Evolutionary conservation across 2,329 filamentous ascomycete species (phyloP), one percentile per base, ranked within the genome.

Genomic region (Aspergillus piperis): DNA sequence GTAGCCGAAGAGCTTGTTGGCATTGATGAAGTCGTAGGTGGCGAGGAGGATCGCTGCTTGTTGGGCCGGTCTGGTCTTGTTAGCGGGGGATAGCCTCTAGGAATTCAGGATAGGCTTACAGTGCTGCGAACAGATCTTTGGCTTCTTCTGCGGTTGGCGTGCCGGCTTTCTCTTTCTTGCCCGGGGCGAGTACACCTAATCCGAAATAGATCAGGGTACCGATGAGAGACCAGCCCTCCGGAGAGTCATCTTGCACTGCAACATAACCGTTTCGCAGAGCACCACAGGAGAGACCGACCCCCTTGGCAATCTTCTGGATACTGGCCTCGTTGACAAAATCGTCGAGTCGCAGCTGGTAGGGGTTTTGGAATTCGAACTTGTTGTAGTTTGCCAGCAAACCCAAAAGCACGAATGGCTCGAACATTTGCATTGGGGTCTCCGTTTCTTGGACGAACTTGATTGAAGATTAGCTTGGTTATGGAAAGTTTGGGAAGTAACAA

Each of bases 301-400:
- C 90, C 53, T 82, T 82, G 48, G 96, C 87, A 64, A 96, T 90
- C 70, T 91, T 91, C 61, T 89, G 85, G 69, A 98, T 97, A 2
- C 90, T 89, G 0, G 84, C 81, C 71, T 98, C 93, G 72, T 99
- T 96, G 70, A 97, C 92, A 76, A 98, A 98, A 75, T 98, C 93
- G 69, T 94, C 92, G 15, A 99, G 84, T 27, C 94, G 90, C 64
- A 96, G 81, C 69, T 95, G 90, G 70, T 99, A 99, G 0, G 94
- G 94, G 68, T 99, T 99, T 73, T 96, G 93, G 59, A 96, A 94
- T 76, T 99, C 95, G 71, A 99, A 99, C 76, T 98, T 99, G 84
- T 99, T 98, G 83, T 98, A 98, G 78, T 98, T 99, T 65, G 91
- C 90, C 56, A 99, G 81, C 3, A 98, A 83, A 11, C 94, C 94